These are phyloP conservation scores for Rhododendron williamsianum DNA, from an alignment of 148 eudicot genomes.

Conservation along the genomic window DNA sequence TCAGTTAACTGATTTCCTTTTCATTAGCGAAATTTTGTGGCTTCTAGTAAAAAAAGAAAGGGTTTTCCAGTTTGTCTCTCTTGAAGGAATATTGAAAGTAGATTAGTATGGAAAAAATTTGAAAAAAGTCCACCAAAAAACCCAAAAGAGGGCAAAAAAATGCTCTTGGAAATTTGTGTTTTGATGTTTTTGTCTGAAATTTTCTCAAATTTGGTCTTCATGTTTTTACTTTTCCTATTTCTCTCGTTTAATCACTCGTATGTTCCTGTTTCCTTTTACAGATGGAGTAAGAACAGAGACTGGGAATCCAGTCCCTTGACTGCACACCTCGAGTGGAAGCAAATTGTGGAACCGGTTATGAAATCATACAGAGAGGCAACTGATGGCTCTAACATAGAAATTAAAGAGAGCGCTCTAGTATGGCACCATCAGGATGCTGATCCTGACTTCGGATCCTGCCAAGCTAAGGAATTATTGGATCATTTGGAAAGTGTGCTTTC, in stretches of 20 bases:
- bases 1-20: not conserved
- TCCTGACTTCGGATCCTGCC: constrained; percentile 81
- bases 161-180: not conserved
- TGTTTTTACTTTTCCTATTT: not conserved
- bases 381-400: constrained; percentile 73
- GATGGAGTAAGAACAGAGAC: constrained; percentile 48
- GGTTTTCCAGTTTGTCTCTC: not conserved
- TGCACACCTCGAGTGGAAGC: constrained; percentile 70
- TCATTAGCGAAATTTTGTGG: not conserved
- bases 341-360: constrained; percentile 78
- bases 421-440: constrained; percentile 92
- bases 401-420: constrained; percentile 73
- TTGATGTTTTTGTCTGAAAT: not conserved
- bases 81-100: not conserved
- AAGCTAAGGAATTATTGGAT: constrained; percentile 72
- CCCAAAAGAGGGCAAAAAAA: not conserved
- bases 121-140: not conserved
- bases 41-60: not conserved
- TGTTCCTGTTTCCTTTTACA: constrained; percentile 21
- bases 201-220: not conserved
- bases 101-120: not conserved
- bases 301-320: constrained; percentile 48
- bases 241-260: not conserved
- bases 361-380: constrained; percentile 67
- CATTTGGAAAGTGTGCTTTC: constrained; percentile 81